Conservation (phyloP, 2,329 filamentous ascomycete genomes). For the Fusarium nisikadoi region DNA sequence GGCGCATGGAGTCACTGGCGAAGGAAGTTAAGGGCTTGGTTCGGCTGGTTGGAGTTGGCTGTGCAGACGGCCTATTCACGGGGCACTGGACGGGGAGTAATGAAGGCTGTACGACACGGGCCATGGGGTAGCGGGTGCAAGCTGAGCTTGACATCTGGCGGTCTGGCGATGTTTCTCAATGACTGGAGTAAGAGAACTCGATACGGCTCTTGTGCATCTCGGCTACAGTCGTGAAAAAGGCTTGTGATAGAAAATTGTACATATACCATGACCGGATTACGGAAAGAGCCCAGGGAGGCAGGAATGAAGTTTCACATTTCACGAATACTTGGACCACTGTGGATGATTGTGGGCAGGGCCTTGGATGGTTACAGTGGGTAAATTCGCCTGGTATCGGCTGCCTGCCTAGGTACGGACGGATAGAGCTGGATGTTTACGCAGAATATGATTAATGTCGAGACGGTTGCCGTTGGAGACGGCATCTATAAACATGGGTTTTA, state of each 20-base stretch:
- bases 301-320: constrained; percentile 46
- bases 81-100: constrained; percentile 41
- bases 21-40: constrained; percentile 50
- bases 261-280: constrained; percentile 54
- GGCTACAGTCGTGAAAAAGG: constrained; percentile 38
- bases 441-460: constrained; percentile 4
- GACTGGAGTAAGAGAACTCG: constrained; percentile 29
- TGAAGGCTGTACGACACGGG: constrained; percentile 36
- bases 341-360: background rate
- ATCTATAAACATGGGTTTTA: constrained; percentile 11
- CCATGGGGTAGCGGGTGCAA: constrained; percentile 34
- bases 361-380: background rate
- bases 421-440: constrained; percentile 5
- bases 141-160: constrained; percentile 41
- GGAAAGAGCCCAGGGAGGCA: constrained; percentile 44
- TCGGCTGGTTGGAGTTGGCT: constrained; percentile 52
- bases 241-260: constrained; percentile 53
- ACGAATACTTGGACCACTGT: constrained; percentile 6
- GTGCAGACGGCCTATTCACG: constrained; percentile 41
- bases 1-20: constrained; percentile 56
- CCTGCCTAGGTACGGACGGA: background rate
- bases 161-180: constrained; percentile 32
- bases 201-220: constrained; percentile 33
- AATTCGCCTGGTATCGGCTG: background rate
- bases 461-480: constrained; percentile 38